These are phyloP conservation scores for Erucastrum elatum DNA, from an alignment of 345 rosid species.

Conservation along the genomic window DNA sequence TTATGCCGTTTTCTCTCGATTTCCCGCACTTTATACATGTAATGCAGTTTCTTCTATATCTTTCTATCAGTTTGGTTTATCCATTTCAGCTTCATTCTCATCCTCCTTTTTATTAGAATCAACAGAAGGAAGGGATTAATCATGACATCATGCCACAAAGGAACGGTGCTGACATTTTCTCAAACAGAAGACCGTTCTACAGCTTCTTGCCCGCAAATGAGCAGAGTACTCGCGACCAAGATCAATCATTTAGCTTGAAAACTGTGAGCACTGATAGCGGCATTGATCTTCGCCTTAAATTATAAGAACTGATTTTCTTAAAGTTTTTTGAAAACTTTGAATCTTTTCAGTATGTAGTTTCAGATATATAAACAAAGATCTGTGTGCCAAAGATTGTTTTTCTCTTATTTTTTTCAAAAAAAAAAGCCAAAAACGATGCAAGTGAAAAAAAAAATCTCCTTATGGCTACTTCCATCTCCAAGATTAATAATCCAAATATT, in stretches of 20 bases:
- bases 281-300: slow-evolving; percentile 61
- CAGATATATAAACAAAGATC: slow-evolving; percentile 8
- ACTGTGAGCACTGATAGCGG: slow-evolving; percentile 41
- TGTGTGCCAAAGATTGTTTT: background rate
- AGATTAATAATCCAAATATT: background rate
- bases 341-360: slow-evolving; percentile 22
- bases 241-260: slow-evolving; percentile 37
- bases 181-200: slow-evolving; percentile 40
- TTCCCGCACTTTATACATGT: slow-evolving; percentile 26
- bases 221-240: slow-evolving; percentile 30
- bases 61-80: slow-evolving; percentile 1
- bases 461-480: background rate
- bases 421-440: background rate
- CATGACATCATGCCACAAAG: slow-evolving; percentile 17
- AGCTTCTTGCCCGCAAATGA: slow-evolving; percentile 48
- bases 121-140: slow-evolving; percentile 44
- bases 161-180: background rate
- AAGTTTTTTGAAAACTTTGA: too few species aligned
- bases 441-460: background rate
- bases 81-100: background rate
- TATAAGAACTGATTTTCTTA: slow-evolving; percentile 23
- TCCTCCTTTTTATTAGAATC: background rate
- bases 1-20: slow-evolving; percentile 33
- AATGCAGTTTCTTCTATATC: slow-evolving; percentile 9
- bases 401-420: too few species aligned